A percentile compares a stretch with the other conserved stretches of the same genome.
Conservation (phyloP, 1,284 basidiomycete species). For the Sphagnurus paluster region DNA sequence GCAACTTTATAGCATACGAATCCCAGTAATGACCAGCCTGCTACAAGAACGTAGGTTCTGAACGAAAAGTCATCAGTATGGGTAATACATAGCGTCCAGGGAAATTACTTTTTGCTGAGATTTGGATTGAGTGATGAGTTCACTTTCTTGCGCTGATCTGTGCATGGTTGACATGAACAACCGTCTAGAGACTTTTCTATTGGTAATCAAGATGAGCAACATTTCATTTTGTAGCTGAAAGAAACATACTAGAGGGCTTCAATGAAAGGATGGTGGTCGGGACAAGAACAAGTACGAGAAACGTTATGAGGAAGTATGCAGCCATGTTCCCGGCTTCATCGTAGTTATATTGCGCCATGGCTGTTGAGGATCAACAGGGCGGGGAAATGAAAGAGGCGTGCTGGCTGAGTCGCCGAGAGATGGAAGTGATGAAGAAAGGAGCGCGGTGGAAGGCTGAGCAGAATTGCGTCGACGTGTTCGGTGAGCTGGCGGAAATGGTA, state of each 20-base stretch:
- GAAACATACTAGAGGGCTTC: constrained; percentile 37
- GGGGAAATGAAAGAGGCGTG: background rate
- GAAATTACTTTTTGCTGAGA: constrained; percentile 45
- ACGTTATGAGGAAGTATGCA: constrained; percentile 85
- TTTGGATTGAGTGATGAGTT: constrained; percentile 45
- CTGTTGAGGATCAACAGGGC: background rate
- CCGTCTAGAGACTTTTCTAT: constrained; percentile 36
- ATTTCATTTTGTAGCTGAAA: constrained; percentile 15
- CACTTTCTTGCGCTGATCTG: constrained; percentile 53
- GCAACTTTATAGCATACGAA: constrained; percentile 70
- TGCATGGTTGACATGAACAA: constrained; percentile 71
- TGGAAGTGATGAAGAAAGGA: background rate
- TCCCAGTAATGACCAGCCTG: constrained; percentile 78
- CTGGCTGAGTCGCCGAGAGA: background rate
- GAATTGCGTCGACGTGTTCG: constrained; percentile 19
- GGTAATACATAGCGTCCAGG: background rate
- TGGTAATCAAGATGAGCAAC: background rate
- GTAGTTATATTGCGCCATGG: constrained; percentile 60
- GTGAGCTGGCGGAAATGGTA: constrained; percentile 11
- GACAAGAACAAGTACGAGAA: constrained; percentile 78
- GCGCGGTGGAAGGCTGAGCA: background rate
- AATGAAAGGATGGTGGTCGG: constrained; percentile 68
- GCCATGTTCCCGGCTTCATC: constrained; percentile 90
- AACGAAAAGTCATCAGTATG: constrained; percentile 13
- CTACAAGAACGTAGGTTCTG: constrained; percentile 58